Evolutionary conservation across 805 yeast species (phyloP).

Genomic region (Blastobotrys mokoenaii): DNA sequence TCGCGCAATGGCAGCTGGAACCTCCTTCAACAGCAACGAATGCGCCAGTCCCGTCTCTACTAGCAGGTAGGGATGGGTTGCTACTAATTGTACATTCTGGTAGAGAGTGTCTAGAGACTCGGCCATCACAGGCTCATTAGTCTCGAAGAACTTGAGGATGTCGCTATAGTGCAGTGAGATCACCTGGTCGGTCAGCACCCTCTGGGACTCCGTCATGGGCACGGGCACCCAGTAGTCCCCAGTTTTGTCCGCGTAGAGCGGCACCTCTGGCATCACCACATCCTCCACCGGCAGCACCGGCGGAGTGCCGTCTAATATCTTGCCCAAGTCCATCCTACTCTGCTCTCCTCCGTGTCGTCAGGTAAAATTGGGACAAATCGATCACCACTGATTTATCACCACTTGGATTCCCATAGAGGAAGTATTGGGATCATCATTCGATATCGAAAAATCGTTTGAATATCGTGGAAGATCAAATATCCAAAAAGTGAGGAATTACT

Average conservation of each 20-base stretch:
- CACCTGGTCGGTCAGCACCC: slow-evolving; percentile 83
- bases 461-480: too few relatives aligned
- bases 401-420: too few relatives aligned
- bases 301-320: slow-evolving; percentile 74
- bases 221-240: slow-evolving; percentile 74
- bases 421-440: too few relatives aligned
- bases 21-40: slow-evolving; percentile 60
- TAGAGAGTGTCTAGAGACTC: slow-evolving; percentile 72
- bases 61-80: slow-evolving; percentile 82
- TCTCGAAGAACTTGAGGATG: slow-evolving; percentile 76
- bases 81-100: slow-evolving; percentile 66
- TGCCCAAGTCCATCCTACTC: slow-evolving; percentile 60
- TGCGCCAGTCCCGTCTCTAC: slow-evolving; percentile 84
- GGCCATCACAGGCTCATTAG: slow-evolving; percentile 48
- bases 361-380: neutral
- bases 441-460: too few relatives aligned
- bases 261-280: too few relatives aligned
- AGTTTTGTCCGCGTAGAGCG: slow-evolving; percentile 17
- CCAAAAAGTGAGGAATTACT: too few relatives aligned
- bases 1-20: slow-evolving; percentile 60
- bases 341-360: neutral
- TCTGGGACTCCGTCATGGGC: slow-evolving; percentile 79
- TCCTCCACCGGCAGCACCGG: slow-evolving; percentile 29
- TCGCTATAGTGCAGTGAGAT: slow-evolving; percentile 88
- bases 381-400: neutral